These are phyloP conservation scores for Neurospora sp. DNA, from an alignment of 495 filamentous ascomycete genomes.

Conservation along the genomic window DNA sequence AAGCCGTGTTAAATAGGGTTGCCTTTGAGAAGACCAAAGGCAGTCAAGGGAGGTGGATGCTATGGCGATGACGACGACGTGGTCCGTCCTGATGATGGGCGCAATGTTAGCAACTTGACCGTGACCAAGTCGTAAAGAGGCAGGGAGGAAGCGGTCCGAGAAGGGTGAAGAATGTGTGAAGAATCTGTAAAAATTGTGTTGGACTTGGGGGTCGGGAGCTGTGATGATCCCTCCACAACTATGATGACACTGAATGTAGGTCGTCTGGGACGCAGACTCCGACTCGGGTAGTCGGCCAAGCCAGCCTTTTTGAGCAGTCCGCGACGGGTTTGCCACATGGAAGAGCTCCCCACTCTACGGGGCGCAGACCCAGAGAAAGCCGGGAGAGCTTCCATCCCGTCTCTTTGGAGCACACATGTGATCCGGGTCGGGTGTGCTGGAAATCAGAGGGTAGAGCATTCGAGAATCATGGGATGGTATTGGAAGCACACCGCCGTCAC, in stretches of 20 bases:
- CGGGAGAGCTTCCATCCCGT: background rate
- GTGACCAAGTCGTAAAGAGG: background rate
- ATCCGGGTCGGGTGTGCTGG: background rate
- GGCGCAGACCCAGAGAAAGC: background rate
- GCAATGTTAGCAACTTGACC: background rate
- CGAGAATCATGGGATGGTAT: background rate
- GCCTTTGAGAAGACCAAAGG: slow-evolving; percentile 69
- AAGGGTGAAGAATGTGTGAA: background rate
- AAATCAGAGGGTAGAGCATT: background rate
- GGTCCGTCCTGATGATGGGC: background rate
- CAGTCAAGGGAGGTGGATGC: slow-evolving; percentile 19
- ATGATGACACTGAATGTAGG: background rate
- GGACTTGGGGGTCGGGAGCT: background rate
- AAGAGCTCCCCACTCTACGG: background rate
- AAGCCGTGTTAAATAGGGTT: slow-evolving; percentile 57
- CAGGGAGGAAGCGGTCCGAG: background rate
- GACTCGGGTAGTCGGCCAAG: background rate
- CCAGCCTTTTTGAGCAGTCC: background rate
- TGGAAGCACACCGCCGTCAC: background rate
- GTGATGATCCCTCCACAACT: background rate
- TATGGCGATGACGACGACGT: background rate
- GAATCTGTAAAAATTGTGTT: background rate
- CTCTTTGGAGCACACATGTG: background rate
- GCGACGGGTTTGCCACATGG: background rate
- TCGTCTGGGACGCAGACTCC: background rate